Percentiles rank a stretch among this genome's conserved stretches.
Conservation (phyloP, 768 basidiomycete species). For the Boletus pseudo-olivaceus region DNA sequence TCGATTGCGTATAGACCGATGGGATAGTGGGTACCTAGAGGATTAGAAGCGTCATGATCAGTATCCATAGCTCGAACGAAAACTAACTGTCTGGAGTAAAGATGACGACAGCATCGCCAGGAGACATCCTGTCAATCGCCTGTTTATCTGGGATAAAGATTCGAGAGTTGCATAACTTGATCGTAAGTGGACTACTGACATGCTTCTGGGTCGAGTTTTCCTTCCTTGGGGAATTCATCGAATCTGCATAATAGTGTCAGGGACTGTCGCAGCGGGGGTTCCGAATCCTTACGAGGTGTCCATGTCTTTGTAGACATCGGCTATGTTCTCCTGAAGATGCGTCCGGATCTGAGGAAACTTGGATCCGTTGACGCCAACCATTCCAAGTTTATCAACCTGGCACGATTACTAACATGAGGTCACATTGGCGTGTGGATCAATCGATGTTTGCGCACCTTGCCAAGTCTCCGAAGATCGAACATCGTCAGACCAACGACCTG, state of each 20-base stretch:
- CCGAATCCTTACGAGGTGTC: conserved; percentile 60
- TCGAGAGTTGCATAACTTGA: conserved; percentile 2
- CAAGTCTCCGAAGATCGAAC: conserved; percentile 82
- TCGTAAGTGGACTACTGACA: conserved; percentile 50
- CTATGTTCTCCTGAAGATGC: conserved; percentile 82
- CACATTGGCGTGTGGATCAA: not conserved
- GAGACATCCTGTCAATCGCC: conserved; percentile 72
- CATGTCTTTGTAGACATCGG: conserved; percentile 81
- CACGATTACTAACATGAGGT: conserved; percentile 6
- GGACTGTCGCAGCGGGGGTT: not conserved
- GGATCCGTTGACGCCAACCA: conserved; percentile 86
- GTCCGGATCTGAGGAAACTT: conserved; percentile 85
- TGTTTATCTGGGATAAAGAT: conserved; percentile 57
- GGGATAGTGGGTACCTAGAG: conserved; percentile 72
- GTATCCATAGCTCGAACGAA: not conserved
- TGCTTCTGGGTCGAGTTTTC: conserved; percentile 68
- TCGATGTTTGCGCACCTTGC: conserved; percentile 50
- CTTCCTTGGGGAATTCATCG: conserved; percentile 72
- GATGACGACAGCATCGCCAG: conserved; percentile 87
- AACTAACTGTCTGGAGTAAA: conserved; percentile 86
- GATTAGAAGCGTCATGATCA: not conserved
- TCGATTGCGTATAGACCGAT: conserved; percentile 87
- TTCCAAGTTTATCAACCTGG: conserved; percentile 68
- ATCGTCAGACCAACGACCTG: conserved; percentile 87
- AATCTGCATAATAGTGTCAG: conserved; percentile 46